Conservation (phyloP, 176 grass and related monocot genomes). For the Eleusine coracana region DNA sequence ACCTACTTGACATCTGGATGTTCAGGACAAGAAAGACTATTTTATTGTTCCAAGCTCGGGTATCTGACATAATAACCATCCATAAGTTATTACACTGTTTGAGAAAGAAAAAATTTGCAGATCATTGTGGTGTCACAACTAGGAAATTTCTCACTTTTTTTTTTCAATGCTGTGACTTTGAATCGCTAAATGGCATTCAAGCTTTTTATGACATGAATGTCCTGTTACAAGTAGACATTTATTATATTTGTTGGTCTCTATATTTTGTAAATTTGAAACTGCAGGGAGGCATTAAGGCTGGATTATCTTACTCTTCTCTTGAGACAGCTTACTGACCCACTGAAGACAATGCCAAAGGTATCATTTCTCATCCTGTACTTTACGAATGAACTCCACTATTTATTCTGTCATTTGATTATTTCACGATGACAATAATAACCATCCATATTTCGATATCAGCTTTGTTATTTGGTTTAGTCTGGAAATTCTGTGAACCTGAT, state of each 20-base stretch:
- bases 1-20: slow-evolving; percentile 1
- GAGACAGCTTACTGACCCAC: slow-evolving; percentile 68
- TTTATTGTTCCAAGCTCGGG: no score
- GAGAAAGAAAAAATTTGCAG: neutral
- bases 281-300: slow-evolving; percentile 79
- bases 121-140: slow-evolving; percentile 6
- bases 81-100: neutral
- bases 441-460: neutral
- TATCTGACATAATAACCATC: neutral
- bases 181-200: slow-evolving; percentile 18
- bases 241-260: neutral
- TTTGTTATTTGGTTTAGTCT: neutral
- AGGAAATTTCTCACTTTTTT: neutral
- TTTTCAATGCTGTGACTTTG: slow-evolving; percentile 3
- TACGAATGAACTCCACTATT: slow-evolving; percentile 28
- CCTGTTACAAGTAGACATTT: neutral
- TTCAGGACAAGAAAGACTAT: slow-evolving; percentile 15
- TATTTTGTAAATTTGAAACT: slow-evolving; percentile 40
- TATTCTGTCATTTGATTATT: slow-evolving; percentile 26
- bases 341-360: slow-evolving; percentile 83
- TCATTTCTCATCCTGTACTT: slow-evolving; percentile 35
- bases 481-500: slow-evolving; percentile 13
- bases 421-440: neutral
- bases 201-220: neutral
- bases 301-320: slow-evolving; percentile 89